A percentile compares a stretch with the other conserved stretches of the same genome.
phyloP scores from a whole-genome alignment of 495 filamentous ascomycete species.

The Hyphodiscus hymeniophilus region DNA sequence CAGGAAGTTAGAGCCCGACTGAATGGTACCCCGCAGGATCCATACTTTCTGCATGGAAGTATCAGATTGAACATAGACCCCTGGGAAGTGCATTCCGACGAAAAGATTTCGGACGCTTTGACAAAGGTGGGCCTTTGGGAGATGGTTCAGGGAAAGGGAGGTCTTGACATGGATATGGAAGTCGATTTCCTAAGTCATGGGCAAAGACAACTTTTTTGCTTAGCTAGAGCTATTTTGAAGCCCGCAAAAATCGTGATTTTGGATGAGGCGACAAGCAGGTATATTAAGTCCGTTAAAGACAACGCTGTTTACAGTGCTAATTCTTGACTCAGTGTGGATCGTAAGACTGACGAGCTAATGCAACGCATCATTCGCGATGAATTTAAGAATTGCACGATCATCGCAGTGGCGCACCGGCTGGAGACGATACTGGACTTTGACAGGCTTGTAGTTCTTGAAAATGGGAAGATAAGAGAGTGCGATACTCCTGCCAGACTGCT shows the following conservation, averaged over 20 bases:
- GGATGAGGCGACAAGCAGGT: conserved; percentile 43
- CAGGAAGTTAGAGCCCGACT: conserved; percentile 19
- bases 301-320: too few species aligned
- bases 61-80: conserved; percentile 43
- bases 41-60: conserved; percentile 26
- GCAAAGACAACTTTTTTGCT: conserved; percentile 38
- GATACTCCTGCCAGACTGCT: too few species aligned
- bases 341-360: conserved; percentile 46
- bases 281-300: too few species aligned
- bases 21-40: conserved; percentile 35
- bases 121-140: conserved; percentile 30
- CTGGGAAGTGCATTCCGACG: conserved; percentile 20
- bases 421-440: conserved; percentile 37
- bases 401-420: conserved; percentile 43
- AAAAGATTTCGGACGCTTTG: conserved; percentile 25
- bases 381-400: conserved; percentile 41
- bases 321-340: conserved; percentile 32
- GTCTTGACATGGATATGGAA: conserved; percentile 30
- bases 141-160: conserved; percentile 29
- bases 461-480: conserved; percentile 27
- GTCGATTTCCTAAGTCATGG: conserved; percentile 32
- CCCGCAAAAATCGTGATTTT: conserved; percentile 33
- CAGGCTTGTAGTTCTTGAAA: conserved; percentile 34
- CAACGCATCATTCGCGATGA: conserved; percentile 45
- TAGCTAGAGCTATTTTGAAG: conserved; percentile 32